phyloP scores from a whole-genome alignment of 2,329 filamentous ascomycete genomes.

The Fusarium nematophilum region DNA sequence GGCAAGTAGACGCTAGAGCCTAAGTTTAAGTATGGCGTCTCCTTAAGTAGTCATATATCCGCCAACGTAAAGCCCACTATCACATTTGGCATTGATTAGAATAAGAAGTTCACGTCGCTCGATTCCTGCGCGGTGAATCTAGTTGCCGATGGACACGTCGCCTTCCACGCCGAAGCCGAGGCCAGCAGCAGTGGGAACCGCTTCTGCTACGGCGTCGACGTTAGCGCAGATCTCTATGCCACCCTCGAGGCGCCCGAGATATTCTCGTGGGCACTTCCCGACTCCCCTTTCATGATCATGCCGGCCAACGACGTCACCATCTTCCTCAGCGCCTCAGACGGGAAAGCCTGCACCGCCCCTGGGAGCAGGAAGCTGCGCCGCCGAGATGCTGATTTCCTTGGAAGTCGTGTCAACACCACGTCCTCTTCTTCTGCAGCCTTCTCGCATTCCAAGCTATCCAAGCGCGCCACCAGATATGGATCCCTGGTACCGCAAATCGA shows the following conservation, averaged over 20 bases:
- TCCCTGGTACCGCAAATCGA: slow-evolving; percentile 4
- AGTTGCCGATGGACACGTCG: slow-evolving; percentile 14
- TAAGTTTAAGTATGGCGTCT: slow-evolving; percentile 15
- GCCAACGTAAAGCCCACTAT: slow-evolving; percentile 19
- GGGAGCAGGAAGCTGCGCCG: neutral
- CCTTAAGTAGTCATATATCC: neutral
- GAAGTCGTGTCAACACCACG: neutral
- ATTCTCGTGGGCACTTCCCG: slow-evolving; percentile 12
- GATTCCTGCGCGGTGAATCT: slow-evolving; percentile 10
- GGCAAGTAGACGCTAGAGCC: slow-evolving; percentile 11
- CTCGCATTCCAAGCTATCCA: too few relatives aligned
- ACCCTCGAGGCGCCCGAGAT: slow-evolving; percentile 11
- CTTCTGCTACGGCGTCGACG: slow-evolving; percentile 20
- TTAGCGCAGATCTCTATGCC: slow-evolving; percentile 13
- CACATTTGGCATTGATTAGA: slow-evolving; percentile 19
- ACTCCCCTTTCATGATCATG: slow-evolving; percentile 13
- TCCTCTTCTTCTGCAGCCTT: too few relatives aligned
- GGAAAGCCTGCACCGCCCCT: neutral
- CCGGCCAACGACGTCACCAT: slow-evolving; percentile 2
- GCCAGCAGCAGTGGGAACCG: neutral
- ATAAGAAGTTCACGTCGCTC: slow-evolving; percentile 5
- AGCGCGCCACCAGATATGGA: slow-evolving; percentile 6
- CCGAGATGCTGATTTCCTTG: neutral
- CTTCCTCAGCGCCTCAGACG: neutral
- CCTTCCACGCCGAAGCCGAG: slow-evolving; percentile 13